Evolutionary conservation across 2,329 filamentous ascomycete species (phyloP).

Genomic region (Claviceps digitariae): DNA sequence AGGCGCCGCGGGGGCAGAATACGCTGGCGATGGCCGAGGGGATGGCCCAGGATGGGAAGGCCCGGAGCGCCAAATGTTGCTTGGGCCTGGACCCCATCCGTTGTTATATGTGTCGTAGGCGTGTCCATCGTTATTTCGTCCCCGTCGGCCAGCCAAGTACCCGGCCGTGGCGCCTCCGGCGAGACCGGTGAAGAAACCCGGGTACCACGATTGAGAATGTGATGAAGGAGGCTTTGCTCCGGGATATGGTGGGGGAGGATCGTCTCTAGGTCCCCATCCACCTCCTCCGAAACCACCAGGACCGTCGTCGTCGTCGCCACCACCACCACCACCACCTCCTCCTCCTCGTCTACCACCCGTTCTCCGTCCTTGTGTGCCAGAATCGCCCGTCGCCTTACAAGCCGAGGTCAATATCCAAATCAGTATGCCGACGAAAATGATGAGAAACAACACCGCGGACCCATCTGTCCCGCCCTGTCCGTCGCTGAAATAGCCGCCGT

Average conservation of each 20-base stretch:
- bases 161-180: conserved; percentile 55
- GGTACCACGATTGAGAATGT: conserved; percentile 42
- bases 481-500: conserved; percentile 20
- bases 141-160: conserved; percentile 46
- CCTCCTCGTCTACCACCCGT: conserved; percentile 24
- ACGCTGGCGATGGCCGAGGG: conserved; percentile 14
- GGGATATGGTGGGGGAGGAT: conserved; percentile 37
- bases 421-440: conserved; percentile 46
- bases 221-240: conserved; percentile 22
- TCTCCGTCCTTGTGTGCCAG: conserved; percentile 10
- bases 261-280: conserved; percentile 27
- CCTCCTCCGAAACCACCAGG: conserved; percentile 17
- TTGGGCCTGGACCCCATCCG: conserved; percentile 16
- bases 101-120: conserved; percentile 4
- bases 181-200: conserved; percentile 64
- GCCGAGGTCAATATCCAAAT: conserved; percentile 49
- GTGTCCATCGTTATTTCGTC: conserved; percentile 19
- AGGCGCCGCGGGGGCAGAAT: conserved; percentile 12
- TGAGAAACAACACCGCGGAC: conserved; percentile 39
- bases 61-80: conserved; percentile 12
- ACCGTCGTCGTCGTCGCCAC: conserved; percentile 8
- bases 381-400: conserved; percentile 22
- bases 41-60: conserved; percentile 12
- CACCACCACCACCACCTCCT: conserved; percentile 9
- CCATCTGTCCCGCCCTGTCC: conserved; percentile 18